Conservation (phyloP, 805 yeast species). For the Candida peoriensis region DNA sequence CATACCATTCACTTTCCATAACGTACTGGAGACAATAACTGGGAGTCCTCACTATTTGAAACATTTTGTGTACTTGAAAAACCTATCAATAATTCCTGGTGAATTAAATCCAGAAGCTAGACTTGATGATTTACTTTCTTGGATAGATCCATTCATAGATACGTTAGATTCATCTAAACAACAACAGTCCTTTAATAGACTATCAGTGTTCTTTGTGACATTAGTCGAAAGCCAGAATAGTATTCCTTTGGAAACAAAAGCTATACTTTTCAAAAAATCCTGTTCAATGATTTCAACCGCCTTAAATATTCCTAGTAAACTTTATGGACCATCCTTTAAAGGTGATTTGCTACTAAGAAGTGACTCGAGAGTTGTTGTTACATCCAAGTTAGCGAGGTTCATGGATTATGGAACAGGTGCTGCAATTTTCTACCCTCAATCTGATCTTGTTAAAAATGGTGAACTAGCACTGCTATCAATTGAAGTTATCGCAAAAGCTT, state of each 20-base stretch:
- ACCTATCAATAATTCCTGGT: conserved; percentile 23
- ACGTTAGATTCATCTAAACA: conserved; percentile 44
- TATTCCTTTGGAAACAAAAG: conserved; percentile 30
- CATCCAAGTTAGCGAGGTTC: conserved; percentile 31
- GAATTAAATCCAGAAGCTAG: conserved; percentile 28
- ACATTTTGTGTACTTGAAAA: conserved; percentile 28
- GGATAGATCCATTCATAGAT: conserved; percentile 45
- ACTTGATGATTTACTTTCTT: conserved; percentile 42
- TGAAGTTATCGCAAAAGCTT: conserved; percentile 34
- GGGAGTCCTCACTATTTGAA: conserved; percentile 45
- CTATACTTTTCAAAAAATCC: conserved; percentile 29
- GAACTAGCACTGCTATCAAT: conserved; percentile 31
- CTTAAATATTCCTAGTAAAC: conserved; percentile 11
- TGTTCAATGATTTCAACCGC: conserved; percentile 11
- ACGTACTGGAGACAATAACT: conserved; percentile 55
- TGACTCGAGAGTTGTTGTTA: conserved; percentile 43
- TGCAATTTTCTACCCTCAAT: conserved; percentile 27
- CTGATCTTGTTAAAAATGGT: conserved; percentile 23
- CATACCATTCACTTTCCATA: conserved; percentile 48
- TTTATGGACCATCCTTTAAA: conserved; percentile 25
- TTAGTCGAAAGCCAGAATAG: conserved; percentile 30
- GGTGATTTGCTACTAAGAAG: conserved; percentile 39
- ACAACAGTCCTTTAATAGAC: conserved; percentile 47
- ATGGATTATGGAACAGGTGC: conserved; percentile 24
- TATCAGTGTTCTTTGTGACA: conserved; percentile 44